Evolutionary conservation across 2,329 filamentous ascomycete species (phyloP), one percentile per base, ranked within the genome.

Genomic region (Periconia sp.): DNA sequence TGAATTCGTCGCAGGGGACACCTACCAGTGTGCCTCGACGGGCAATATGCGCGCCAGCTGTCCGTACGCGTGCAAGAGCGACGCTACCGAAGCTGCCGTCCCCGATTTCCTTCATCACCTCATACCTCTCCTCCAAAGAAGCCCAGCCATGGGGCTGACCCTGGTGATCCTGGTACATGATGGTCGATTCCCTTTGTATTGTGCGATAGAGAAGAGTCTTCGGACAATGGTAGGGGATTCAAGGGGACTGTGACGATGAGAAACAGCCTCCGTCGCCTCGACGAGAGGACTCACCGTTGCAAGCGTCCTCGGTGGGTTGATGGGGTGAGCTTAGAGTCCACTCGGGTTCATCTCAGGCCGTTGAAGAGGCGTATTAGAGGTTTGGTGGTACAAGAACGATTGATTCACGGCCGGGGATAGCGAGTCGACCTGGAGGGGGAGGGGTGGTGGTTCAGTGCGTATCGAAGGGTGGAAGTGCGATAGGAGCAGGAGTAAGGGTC

Each of bases 21-120:
- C 64, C 13, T 85, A 97, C 92, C 78, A 97, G 83, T 44, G 92
- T 96, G 58, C 92, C 92, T 69, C 92, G 83, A 57, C 91, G 87
- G 62, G 92, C 92, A 54, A 96, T 83, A 68, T 85, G 88, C 59
- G 92, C 86, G 66, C 94, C 94, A 52, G 92, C 92, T 57, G 88
- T 91, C 65, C 94, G 86, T 55, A 96, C 92, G 70, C 94, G 85
- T 58, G 92, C 94, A 51, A 99, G 80, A 46, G 89, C 88, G 53
- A 99, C 94, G 67, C 91, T 97, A 46, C 94, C 94, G 69, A 99
- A 99, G 76, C 94, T 97, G 57, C 94, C 94, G 83, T 99, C 94
- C 36, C 94, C 94, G 69, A 99, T 95, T 66, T 99, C 94, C 74
- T 97, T 99, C 68, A 99, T 77, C 41, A 99, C 86, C 73, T 99